Percentiles rank a stretch among this genome's conserved stretches.
phyloP scores from a whole-genome alignment of 129 eudicot genomes.

The Centrapalus pauciflorus region DNA sequence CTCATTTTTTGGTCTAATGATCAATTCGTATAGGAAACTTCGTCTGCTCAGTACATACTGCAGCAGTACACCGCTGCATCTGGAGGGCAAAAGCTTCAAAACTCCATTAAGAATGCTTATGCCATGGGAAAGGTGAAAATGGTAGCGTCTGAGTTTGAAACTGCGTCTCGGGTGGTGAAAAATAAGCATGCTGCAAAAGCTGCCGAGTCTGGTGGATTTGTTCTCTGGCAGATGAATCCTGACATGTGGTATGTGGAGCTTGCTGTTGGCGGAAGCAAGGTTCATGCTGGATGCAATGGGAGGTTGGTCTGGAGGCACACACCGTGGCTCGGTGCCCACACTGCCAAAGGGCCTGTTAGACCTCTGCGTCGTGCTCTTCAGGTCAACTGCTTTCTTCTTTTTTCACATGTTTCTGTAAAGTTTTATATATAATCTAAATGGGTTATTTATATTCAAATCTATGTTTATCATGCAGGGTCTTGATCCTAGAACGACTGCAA shows the following conservation, averaged over 20 bases:
- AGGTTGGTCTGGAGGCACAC: conserved; percentile 86
- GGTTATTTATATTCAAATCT: neutral
- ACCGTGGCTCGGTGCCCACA: conserved; percentile 89
- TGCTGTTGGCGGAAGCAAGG: conserved; percentile 81
- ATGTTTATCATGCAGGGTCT: conserved; percentile 49
- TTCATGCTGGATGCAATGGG: conserved; percentile 92
- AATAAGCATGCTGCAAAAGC: conserved; percentile 46
- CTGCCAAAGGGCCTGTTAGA: conserved; percentile 82
- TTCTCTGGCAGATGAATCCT: conserved; percentile 90
- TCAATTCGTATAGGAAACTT: conserved; percentile 49
- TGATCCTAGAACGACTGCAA: conserved; percentile 83
- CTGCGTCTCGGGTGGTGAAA: conserved; percentile 54
- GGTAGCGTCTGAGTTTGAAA: conserved; percentile 79
- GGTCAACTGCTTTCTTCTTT: conserved; percentile 28
- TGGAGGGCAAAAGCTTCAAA: conserved; percentile 74
- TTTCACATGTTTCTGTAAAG: too few relatives aligned
- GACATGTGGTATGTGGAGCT: conserved; percentile 96
- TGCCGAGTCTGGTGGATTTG: conserved; percentile 72
- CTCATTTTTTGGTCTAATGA: neutral
- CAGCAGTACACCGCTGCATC: conserved; percentile 86
- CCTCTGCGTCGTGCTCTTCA: conserved; percentile 91
- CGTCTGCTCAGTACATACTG: conserved; percentile 86
- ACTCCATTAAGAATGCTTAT: conserved; percentile 64
- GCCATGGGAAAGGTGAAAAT: conserved; percentile 83
- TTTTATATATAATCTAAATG: too few relatives aligned